These are phyloP conservation scores for Mycena galopus DNA, from an alignment of 768 basidiomycete genomes.

Conservation along the genomic window DNA sequence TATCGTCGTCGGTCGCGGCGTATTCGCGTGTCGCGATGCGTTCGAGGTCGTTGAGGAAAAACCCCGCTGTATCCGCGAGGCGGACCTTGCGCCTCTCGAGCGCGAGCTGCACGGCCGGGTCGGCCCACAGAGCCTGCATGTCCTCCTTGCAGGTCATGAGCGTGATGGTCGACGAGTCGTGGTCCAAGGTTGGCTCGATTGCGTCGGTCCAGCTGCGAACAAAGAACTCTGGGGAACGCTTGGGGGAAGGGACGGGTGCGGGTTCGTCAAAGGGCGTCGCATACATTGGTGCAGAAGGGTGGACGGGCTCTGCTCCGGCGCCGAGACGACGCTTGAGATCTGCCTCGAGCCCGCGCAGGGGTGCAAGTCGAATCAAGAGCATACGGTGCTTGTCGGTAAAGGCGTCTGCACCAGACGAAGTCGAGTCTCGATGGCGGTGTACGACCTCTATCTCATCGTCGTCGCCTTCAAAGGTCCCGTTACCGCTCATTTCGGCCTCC, in stretches of 20 bases:
- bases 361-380: slow-evolving; percentile 71
- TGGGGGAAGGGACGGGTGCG: slow-evolving; percentile 41
- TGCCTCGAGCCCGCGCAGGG: slow-evolving; percentile 70
- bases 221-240: slow-evolving; percentile 57
- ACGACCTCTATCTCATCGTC: slow-evolving; percentile 46
- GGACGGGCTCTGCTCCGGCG: slow-evolving; percentile 54
- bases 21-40: slow-evolving; percentile 75
- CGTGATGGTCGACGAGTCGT: slow-evolving; percentile 61
- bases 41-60: slow-evolving; percentile 78
- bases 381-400: slow-evolving; percentile 67
- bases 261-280: slow-evolving; percentile 63
- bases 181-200: slow-evolving; percentile 46
- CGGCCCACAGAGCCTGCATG: slow-evolving; percentile 73
- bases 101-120: slow-evolving; percentile 63
- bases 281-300: slow-evolving; percentile 50
- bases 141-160: slow-evolving; percentile 75
- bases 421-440: slow-evolving; percentile 36
- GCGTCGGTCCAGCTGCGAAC: slow-evolving; percentile 68
- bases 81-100: slow-evolving; percentile 61
- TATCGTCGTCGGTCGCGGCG: slow-evolving; percentile 77
- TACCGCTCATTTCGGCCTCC: slow-evolving; percentile 64
- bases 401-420: slow-evolving; percentile 28
- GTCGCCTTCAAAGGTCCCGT: slow-evolving; percentile 43
- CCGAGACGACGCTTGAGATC: slow-evolving; percentile 75
- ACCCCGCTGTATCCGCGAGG: slow-evolving; percentile 74